Percentiles rank a stretch among this genome's conserved stretches.
These are phyloP conservation scores for Trifolium subterraneum DNA, from an alignment of 306 rosid genomes.

Conservation along the genomic window DNA sequence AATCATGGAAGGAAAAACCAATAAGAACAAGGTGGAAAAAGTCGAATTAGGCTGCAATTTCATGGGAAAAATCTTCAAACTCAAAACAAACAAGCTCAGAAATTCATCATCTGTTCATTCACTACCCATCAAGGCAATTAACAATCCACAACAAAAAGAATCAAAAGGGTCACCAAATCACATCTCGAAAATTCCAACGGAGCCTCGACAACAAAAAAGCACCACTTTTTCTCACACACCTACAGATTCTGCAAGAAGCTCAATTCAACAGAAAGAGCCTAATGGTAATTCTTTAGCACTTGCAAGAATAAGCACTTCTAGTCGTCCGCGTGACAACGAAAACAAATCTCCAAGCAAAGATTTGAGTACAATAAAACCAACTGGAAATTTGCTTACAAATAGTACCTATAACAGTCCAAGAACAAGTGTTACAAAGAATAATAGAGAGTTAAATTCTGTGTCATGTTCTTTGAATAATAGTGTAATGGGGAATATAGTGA, in stretches of 20 bases:
- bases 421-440: constrained; percentile 38
- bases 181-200: constrained; percentile 36
- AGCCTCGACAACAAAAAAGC: constrained; percentile 40
- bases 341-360: constrained; percentile 49
- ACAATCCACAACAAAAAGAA: constrained; percentile 38
- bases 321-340: constrained; percentile 42
- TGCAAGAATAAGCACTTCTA: constrained; percentile 50
- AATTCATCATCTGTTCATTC: constrained; percentile 81
- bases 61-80: constrained; percentile 64
- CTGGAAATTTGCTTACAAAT: constrained; percentile 52
- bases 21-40: constrained; percentile 40
- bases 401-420: constrained; percentile 53
- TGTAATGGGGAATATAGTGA: constrained; percentile 80
- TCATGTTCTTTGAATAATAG: constrained; percentile 37
- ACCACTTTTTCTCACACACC: neutral
- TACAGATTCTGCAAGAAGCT: constrained; percentile 54
- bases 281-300: constrained; percentile 40
- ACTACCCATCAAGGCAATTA: constrained; percentile 53
- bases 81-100: constrained; percentile 55
- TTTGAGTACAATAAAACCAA: constrained; percentile 55
- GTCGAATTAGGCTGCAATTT: constrained; percentile 66
- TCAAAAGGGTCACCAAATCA: constrained; percentile 35
- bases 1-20: constrained; percentile 57
- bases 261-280: constrained; percentile 30
- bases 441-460: constrained; percentile 41